Evolutionary conservation across 225 moss, liverwort and hornwort species (phyloP).

Genomic region (Climacium dendroides): DNA sequence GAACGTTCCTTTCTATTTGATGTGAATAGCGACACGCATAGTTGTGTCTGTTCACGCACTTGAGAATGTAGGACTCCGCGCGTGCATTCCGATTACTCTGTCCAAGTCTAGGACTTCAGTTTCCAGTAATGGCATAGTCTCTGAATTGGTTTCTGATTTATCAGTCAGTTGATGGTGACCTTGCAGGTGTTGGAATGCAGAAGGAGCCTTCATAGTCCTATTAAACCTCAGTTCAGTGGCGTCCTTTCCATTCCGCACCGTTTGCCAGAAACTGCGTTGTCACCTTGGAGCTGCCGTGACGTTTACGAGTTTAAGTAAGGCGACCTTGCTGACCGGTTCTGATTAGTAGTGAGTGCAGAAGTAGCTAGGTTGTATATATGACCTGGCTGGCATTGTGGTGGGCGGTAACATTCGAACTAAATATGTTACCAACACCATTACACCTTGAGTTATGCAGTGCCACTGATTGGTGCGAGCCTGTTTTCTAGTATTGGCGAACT

Average conservation of each 20-base stretch:
- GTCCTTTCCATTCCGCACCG: background rate
- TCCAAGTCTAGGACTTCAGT: background rate
- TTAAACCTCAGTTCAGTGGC: background rate
- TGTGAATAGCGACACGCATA: background rate
- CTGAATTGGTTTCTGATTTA: background rate
- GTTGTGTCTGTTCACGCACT: background rate
- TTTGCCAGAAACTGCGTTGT: background rate
- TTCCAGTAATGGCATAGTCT: background rate
- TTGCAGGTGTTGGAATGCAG: background rate
- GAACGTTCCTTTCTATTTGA: background rate
- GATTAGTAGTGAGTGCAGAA: background rate
- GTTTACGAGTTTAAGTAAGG: background rate
- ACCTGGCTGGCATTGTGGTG: background rate
- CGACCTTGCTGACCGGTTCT: background rate
- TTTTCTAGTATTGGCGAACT: background rate
- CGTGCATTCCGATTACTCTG: background rate
- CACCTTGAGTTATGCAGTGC: background rate
- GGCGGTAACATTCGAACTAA: background rate
- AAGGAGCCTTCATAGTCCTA: background rate
- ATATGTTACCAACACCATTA: background rate
- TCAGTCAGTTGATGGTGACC: background rate
- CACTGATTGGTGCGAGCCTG: background rate
- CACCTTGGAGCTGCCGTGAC: background rate
- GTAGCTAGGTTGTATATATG: background rate
- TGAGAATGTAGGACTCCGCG: background rate